Conservation (phyloP, 495 filamentous ascomycete species). For the Neurospora pannonica region DNA sequence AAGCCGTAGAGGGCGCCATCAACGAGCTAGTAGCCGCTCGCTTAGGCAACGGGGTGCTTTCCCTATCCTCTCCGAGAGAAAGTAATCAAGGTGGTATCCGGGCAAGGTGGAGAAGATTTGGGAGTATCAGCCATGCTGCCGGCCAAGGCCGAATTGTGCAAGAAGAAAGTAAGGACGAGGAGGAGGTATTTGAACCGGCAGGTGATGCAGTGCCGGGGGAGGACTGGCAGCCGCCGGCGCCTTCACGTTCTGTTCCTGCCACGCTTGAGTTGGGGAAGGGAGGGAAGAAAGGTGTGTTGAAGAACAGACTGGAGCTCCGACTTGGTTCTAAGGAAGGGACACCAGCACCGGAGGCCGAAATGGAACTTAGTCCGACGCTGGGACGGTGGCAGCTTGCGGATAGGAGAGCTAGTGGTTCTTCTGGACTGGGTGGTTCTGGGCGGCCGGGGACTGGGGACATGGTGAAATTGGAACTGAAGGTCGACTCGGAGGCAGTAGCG, state of each 20-base stretch:
- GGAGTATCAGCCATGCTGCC: not conserved
- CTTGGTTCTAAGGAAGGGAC: not conserved
- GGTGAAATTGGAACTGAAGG: not conserved
- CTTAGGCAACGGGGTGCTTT: accelerated
- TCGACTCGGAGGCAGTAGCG: not conserved
- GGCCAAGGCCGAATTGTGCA: not conserved
- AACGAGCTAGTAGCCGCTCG: not conserved
- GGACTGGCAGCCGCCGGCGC: constrained; percentile 1
- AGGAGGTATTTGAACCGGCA: not conserved
- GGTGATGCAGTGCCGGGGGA: constrained; percentile 1
- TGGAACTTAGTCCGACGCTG: constrained; percentile 18
- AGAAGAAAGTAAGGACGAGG: not conserved
- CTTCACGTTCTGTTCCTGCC: not conserved
- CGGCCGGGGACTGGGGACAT: not conserved
- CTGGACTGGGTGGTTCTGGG: not conserved
- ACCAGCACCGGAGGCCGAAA: constrained; percentile 11
- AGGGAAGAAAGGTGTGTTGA: not conserved
- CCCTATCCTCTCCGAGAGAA: not conserved
- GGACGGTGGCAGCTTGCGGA: constrained; percentile 10
- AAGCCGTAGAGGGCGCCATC: not conserved
- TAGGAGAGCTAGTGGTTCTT: not conserved
- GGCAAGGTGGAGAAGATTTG: not conserved
- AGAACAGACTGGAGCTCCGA: not conserved
- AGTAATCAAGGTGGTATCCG: not conserved
- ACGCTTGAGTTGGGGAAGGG: not conserved